A percentile compares a stretch with the other conserved stretches of the same genome.
Conservation (phyloP, 2,329 filamentous ascomycete genomes). For the Claviceps monticola region DNA sequence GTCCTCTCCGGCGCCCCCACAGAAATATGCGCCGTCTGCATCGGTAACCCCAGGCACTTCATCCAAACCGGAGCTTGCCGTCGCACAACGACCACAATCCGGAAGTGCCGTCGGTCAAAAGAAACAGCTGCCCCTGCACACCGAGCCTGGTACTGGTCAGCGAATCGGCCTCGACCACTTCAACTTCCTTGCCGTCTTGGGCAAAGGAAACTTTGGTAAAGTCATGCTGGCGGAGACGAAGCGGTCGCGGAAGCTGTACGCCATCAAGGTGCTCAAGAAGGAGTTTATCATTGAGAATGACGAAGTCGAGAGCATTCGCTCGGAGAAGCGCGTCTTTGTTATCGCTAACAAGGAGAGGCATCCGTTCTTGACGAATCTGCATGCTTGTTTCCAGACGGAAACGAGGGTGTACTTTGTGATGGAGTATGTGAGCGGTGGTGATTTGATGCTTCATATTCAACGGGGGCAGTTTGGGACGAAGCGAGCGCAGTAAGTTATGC, state of each 20-base stretch:
- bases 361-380: slow-evolving; percentile 86
- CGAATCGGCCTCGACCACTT: slow-evolving; percentile 95
- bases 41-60: slow-evolving; percentile 11
- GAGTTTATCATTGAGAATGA: slow-evolving; percentile 99
- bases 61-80: slow-evolving; percentile 25
- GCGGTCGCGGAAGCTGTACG: slow-evolving; percentile 78
- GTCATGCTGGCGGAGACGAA: slow-evolving; percentile 99
- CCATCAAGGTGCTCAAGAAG: slow-evolving; percentile 98
- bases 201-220: slow-evolving; percentile 98
- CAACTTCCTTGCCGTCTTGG: slow-evolving; percentile 95
- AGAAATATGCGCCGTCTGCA: slow-evolving; percentile 21
- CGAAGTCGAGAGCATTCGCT: slow-evolving; percentile 94
- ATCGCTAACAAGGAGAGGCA: slow-evolving; percentile 95
- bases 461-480: slow-evolving; percentile 91
- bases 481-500: slow-evolving; percentile 66
- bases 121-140: slow-evolving; percentile 57
- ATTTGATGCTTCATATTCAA: slow-evolving; percentile 98
- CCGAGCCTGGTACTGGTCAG: slow-evolving; percentile 57
- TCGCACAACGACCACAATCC: slow-evolving; percentile 16
- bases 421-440: slow-evolving; percentile 98
- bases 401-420: slow-evolving; percentile 98
- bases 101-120: slow-evolving; percentile 21
- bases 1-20: slow-evolving; percentile 19
- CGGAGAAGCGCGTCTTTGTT: slow-evolving; percentile 93
- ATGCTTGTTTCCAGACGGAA: slow-evolving; percentile 98